A percentile compares a stretch with the other conserved stretches of the same genome.
phyloP scores from a whole-genome alignment of 2,329 filamentous ascomycete genomes.

The Bipolaris oryzae region DNA sequence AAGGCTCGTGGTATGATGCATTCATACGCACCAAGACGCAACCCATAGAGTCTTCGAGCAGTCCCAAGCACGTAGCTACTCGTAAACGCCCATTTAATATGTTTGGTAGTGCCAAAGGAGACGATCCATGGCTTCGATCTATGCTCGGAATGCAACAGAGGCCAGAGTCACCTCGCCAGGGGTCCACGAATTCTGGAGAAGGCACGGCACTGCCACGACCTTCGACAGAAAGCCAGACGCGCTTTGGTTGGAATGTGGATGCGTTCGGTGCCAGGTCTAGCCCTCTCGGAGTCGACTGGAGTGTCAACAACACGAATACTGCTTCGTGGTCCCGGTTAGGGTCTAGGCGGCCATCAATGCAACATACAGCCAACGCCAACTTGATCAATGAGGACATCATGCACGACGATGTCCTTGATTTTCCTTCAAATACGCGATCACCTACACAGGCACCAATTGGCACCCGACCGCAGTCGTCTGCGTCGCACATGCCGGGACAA shows the following conservation, averaged over 20 bases:
- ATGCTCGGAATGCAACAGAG: slow-evolving; percentile 47
- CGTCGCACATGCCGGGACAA: slow-evolving; percentile 52
- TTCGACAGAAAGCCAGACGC: slow-evolving; percentile 47
- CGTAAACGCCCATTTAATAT: slow-evolving; percentile 58
- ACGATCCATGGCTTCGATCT: slow-evolving; percentile 57
- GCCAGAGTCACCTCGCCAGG: slow-evolving; percentile 64
- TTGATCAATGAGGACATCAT: slow-evolving; percentile 59
- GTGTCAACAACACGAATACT: slow-evolving; percentile 43
- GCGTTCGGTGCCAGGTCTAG: slow-evolving; percentile 50
- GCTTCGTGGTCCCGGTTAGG: slow-evolving; percentile 74
- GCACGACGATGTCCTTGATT: slow-evolving; percentile 59
- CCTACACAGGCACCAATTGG: slow-evolving; percentile 74
- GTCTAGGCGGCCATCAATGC: slow-evolving; percentile 80
- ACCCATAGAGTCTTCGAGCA: slow-evolving; percentile 40
- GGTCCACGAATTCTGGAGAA: slow-evolving; percentile 66
- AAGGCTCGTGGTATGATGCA: slow-evolving; percentile 63
- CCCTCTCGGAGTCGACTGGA: slow-evolving; percentile 52
- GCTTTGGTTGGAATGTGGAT: slow-evolving; percentile 48
- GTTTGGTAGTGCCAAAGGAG: slow-evolving; percentile 58
- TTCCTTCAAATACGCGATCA: slow-evolving; percentile 56
- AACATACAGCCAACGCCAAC: slow-evolving; percentile 74
- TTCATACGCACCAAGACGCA: slow-evolving; percentile 50
- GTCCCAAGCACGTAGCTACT: slow-evolving; percentile 47
- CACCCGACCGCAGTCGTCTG: slow-evolving; percentile 69
- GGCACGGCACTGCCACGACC: slow-evolving; percentile 44